Conservation (phyloP, 345 rosid species). For the Euphorbia tirucalli region DNA sequence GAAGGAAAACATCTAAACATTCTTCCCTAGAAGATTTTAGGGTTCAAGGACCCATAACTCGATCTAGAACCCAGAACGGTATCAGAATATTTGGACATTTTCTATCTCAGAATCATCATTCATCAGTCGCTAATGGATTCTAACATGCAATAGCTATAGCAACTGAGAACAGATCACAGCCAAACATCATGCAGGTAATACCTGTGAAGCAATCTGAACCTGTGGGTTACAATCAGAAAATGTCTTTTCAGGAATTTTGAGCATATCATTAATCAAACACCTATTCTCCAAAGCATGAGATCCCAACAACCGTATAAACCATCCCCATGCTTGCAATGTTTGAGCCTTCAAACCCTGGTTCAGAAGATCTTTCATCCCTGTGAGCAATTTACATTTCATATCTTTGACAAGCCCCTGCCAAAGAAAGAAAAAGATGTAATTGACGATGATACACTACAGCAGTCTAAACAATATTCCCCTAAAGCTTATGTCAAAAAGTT, state of each 20-base stretch:
- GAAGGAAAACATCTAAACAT: no score
- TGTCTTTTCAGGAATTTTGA: constrained; percentile 51
- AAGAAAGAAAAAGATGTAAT: constrained; percentile 18
- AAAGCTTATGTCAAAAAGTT: not conserved
- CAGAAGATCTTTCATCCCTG: constrained; percentile 41
- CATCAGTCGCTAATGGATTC: not conserved
- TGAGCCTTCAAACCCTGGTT: constrained; percentile 49
- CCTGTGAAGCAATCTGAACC: constrained; percentile 64
- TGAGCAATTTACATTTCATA: constrained; percentile 38
- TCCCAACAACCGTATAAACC: constrained; percentile 52
- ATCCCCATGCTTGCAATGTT: constrained; percentile 56
- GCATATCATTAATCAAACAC: constrained; percentile 48
- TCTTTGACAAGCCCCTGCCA: constrained; percentile 40
- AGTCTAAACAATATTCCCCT: not conserved
- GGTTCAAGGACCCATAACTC: no score
- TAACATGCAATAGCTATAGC: not conserved
- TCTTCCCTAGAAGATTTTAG: no score
- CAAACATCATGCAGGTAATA: constrained; percentile 16
- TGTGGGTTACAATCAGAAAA: constrained; percentile 47
- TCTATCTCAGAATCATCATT: constrained; percentile 10
- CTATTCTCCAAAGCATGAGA: constrained; percentile 37
- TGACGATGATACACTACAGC: not conserved
- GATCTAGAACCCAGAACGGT: no score
- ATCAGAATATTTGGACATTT: no score
- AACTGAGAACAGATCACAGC: not conserved